A percentile compares a stretch with the other conserved stretches of the same genome.
Evolutionary conservation across 495 filamentous ascomycete species (phyloP).

Genomic region (Penicillium cataractarum): DNA sequence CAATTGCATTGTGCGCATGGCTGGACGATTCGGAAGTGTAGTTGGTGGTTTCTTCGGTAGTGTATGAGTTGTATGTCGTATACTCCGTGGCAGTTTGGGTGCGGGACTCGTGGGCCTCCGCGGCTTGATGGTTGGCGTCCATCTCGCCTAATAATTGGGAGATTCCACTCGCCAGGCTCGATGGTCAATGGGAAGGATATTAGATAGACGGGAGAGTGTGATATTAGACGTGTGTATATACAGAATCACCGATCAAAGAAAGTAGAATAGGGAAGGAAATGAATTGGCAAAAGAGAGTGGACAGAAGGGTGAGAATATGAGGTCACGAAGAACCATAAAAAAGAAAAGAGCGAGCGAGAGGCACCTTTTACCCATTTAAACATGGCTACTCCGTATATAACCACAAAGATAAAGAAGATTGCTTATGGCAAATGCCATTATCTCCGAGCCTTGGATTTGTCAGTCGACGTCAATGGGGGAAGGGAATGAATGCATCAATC

Average conservation of each 20-base stretch:
- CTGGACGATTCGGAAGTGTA: neutral
- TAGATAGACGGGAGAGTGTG: conserved; percentile 5
- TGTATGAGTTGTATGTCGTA: neutral
- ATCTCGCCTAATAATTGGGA: conserved; percentile 20
- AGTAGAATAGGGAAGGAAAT: conserved; percentile 1
- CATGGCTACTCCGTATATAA: too few relatives aligned
- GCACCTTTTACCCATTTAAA: conserved; percentile 14
- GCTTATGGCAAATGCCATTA: conserved; percentile 19
- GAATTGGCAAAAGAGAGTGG: conserved; percentile 7
- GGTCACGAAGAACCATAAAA: conserved; percentile 2
- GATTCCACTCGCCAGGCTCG: conserved; percentile 16
- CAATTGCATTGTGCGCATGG: neutral
- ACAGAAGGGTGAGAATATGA: conserved; percentile 6
- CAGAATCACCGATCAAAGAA: conserved; percentile 7
- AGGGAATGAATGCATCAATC: neutral
- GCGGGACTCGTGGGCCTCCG: conserved; percentile 13
- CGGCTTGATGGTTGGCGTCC: conserved; percentile 27
- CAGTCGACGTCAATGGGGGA: neutral
- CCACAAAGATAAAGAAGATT: neutral
- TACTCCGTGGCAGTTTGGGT: neutral
- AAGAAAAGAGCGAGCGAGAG: neutral
- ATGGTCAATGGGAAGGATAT: conserved; percentile 20
- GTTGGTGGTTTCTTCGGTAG: neutral
- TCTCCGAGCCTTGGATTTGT: conserved; percentile 24
- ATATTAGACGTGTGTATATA: conserved; percentile 19